Conservation (phyloP, 768 basidiomycete species). For the Mycena epipterygia region DNA sequence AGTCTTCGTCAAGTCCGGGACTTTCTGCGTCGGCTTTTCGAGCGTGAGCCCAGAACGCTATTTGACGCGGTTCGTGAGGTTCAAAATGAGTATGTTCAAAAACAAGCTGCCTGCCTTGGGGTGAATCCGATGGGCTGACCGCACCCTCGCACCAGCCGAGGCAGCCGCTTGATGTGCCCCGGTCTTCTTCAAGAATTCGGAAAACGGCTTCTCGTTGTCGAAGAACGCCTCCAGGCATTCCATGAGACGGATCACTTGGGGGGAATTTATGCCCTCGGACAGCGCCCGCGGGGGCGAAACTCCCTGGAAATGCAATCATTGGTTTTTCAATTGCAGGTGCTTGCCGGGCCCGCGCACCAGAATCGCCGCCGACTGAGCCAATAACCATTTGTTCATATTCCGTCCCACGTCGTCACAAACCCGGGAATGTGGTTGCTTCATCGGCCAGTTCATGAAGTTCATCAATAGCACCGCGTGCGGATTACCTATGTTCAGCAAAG, state of each 20-base stretch:
- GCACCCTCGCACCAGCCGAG: not conserved
- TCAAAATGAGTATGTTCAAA: no score
- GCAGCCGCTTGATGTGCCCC: not conserved
- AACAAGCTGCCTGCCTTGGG: not conserved
- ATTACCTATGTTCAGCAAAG: conserved; percentile 52
- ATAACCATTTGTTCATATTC: not conserved
- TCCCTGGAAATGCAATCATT: not conserved
- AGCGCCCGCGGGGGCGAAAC: not conserved
- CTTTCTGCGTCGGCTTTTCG: not conserved
- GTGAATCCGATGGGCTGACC: not conserved
- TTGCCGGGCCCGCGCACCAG: no score
- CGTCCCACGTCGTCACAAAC: conserved; percentile 33
- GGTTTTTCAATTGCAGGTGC: no score
- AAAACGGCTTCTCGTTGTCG: conserved; percentile 6
- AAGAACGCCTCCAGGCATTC: conserved; percentile 12
- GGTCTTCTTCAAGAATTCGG: not conserved
- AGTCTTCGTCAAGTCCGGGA: not conserved
- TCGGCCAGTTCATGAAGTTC: conserved; percentile 56
- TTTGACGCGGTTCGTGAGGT: not conserved
- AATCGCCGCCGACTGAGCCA: not conserved
- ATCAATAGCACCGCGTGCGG: conserved; percentile 50
- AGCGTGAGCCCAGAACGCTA: not conserved
- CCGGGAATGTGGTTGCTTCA: conserved; percentile 45
- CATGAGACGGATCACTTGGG: not conserved
- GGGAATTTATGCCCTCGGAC: not conserved